Evolutionary conservation across 2,329 filamentous ascomycete genomes (phyloP).

Genomic region (Cladosporium sp.): DNA sequence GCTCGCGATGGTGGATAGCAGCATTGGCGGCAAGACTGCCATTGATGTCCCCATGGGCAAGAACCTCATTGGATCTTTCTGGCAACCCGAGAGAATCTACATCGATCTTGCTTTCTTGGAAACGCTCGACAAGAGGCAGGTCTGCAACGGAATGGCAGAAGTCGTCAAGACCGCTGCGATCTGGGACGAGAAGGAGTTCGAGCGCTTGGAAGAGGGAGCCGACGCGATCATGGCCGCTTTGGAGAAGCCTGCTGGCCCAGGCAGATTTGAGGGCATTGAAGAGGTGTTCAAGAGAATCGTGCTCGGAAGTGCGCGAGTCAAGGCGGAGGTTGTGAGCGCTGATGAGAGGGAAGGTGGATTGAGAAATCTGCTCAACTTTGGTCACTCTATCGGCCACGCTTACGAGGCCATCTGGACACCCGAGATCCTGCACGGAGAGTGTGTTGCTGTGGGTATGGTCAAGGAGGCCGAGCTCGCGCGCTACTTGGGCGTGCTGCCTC

Average conservation of each 20-base stretch:
- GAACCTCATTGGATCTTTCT: conserved; percentile 93
- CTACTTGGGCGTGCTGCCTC: conserved; percentile 79
- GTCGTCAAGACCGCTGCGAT: conserved; percentile 86
- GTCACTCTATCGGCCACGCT: conserved; percentile 96
- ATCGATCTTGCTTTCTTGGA: conserved; percentile 91
- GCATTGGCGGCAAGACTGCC: conserved; percentile 96
- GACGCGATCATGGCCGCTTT: conserved; percentile 72
- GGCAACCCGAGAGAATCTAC: conserved; percentile 92
- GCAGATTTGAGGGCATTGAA: conserved; percentile 67
- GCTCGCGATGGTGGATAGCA: conserved; percentile 96
- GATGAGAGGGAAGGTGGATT: conserved; percentile 94
- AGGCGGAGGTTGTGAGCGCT: conserved; percentile 89
- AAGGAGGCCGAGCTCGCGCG: conserved; percentile 94
- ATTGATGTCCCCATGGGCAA: conserved; percentile 96
- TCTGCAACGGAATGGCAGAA: conserved; percentile 98
- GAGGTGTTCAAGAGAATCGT: conserved; percentile 62
- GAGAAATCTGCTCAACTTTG: conserved; percentile 93
- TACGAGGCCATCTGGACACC: conserved; percentile 94
- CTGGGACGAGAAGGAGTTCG: conserved; percentile 86
- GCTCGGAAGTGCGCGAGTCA: conserved; percentile 85
- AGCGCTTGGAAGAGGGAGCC: conserved; percentile 78
- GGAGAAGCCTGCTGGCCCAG: conserved; percentile 56
- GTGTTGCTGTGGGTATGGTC: conserved; percentile 96
- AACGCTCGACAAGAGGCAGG: conserved; percentile 82
- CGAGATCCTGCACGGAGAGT: conserved; percentile 92